Evolutionary conservation across 495 filamentous ascomycete species (phyloP).

Genomic region (Neurospora sp.): DNA sequence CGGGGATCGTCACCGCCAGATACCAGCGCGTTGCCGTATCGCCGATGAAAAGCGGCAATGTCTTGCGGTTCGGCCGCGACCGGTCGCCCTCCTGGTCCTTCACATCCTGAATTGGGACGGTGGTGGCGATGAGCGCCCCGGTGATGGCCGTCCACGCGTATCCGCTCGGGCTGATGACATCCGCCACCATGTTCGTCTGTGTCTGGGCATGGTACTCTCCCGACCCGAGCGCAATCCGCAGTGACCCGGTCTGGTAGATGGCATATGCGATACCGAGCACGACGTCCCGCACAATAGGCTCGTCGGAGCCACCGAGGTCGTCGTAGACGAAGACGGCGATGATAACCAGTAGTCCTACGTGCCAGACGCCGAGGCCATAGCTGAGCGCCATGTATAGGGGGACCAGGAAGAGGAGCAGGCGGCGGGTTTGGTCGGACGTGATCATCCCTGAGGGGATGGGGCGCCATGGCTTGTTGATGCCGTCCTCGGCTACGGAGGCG

Average conservation of each 20-base stretch:
- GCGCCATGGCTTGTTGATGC: conserved; percentile 51
- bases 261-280: conserved; percentile 35
- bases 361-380: conserved; percentile 24
- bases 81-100: too few species aligned
- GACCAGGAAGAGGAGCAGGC: conserved; percentile 25
- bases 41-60: too few species aligned
- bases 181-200: neutral
- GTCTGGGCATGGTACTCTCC: neutral
- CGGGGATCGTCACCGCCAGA: too few species aligned
- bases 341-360: conserved; percentile 24
- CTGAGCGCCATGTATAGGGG: conserved; percentile 24
- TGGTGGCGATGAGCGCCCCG: conserved; percentile 35
- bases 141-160: conserved; percentile 36
- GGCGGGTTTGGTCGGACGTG: conserved; percentile 25
- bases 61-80: too few species aligned
- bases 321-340: conserved; percentile 45
- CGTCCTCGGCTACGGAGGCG: conserved; percentile 39
- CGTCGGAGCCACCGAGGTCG: conserved; percentile 39
- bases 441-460: conserved; percentile 37
- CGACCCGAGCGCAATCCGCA: conserved; percentile 12
- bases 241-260: conserved; percentile 23
- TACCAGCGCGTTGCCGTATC: too few species aligned
- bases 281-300: conserved; percentile 30
- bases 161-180: conserved; percentile 11
- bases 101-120: conserved; percentile 36